Conservation (phyloP, 768 basidiomycete genomes). For the Galerina sulciceps region DNA sequence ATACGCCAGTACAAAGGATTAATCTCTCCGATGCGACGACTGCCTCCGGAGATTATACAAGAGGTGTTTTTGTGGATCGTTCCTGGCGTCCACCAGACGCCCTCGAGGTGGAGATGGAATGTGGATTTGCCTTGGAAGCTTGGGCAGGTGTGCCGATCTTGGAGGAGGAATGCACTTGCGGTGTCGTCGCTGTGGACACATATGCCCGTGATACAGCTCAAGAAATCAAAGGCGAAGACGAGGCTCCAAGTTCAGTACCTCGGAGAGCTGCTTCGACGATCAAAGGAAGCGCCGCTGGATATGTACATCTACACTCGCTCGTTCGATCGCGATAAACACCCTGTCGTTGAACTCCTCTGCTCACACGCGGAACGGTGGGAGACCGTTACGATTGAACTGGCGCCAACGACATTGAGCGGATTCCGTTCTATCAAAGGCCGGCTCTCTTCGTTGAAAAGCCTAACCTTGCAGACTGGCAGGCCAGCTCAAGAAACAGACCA, state of each 20-base stretch:
- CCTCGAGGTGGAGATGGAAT: slow-evolving; percentile 10
- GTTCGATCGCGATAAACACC: slow-evolving; percentile 16
- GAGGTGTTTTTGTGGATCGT: slow-evolving; percentile 24
- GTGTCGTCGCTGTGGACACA: slow-evolving; percentile 22
- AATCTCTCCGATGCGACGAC: slow-evolving; percentile 23
- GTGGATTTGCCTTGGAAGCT: slow-evolving; percentile 21
- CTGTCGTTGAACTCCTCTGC: slow-evolving; percentile 23
- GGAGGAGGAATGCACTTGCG: slow-evolving; percentile 20
- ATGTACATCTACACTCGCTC: slow-evolving; percentile 19
- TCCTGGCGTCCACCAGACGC: not conserved
- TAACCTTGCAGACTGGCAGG: slow-evolving; percentile 16
- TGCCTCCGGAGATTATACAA: slow-evolving; percentile 27
- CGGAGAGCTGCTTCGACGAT: slow-evolving; percentile 18
- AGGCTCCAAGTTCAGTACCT: slow-evolving; percentile 10
- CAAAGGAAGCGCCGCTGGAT: slow-evolving; percentile 17
- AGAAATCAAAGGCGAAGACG: slow-evolving; percentile 1
- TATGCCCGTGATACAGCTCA: slow-evolving; percentile 19
- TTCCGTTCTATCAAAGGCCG: slow-evolving; percentile 25
- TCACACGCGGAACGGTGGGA: slow-evolving; percentile 26
- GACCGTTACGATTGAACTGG: slow-evolving; percentile 14
- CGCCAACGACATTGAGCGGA: slow-evolving; percentile 15
- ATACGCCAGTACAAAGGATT: slow-evolving; percentile 21
- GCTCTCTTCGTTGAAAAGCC: slow-evolving; percentile 20
- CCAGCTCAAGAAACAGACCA: not conserved
- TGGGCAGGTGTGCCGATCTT: slow-evolving; percentile 22